Percentiles rank a stretch among this genome's conserved stretches.
These are phyloP conservation scores for Saccharomycopsis javanensis DNA, from an alignment of 805 yeast species.

Conservation along the genomic window DNA sequence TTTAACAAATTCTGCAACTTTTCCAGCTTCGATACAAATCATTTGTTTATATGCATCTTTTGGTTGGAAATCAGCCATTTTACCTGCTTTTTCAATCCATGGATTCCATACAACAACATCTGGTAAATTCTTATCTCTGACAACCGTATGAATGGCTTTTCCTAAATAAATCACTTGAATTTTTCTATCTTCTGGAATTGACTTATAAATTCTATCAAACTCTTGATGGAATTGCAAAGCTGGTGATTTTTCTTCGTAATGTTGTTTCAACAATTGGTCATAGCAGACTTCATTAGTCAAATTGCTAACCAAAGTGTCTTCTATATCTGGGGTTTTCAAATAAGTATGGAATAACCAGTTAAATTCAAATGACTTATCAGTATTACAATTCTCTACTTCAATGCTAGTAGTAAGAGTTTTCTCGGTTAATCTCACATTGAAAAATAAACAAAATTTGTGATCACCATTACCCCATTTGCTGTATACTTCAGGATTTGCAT, in stretches of 20 bases:
- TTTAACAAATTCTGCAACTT: constrained; percentile 57
- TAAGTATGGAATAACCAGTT: constrained; percentile 95
- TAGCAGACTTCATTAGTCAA: constrained; percentile 60
- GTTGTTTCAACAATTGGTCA: constrained; percentile 63
- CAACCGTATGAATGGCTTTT: constrained; percentile 57
- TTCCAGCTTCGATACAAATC: constrained; percentile 95
- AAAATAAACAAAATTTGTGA: constrained; percentile 69
- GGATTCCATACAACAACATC: constrained; percentile 96
- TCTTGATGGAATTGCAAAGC: constrained; percentile 66
- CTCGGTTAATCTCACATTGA: constrained; percentile 52
- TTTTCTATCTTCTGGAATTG: constrained; percentile 42
- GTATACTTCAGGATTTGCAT: constrained; percentile 63
- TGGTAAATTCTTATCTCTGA: constrained; percentile 45
- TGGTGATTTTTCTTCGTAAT: constrained; percentile 65
- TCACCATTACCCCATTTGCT: constrained; percentile 34
- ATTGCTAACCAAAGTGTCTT: constrained; percentile 68
- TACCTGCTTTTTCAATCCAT: constrained; percentile 74
- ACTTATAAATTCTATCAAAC: constrained; percentile 74
- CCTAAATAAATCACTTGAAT: constrained; percentile 67
- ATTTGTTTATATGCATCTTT: constrained; percentile 72
- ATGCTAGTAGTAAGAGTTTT: constrained; percentile 57
- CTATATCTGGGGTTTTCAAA: constrained; percentile 64
- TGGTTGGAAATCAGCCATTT: constrained; percentile 85
- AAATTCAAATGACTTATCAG: constrained; percentile 56
- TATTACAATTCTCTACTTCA: constrained; percentile 66